These are phyloP conservation scores for Suhomyces chickasaworum DNA, from an alignment of 1,139 yeast genomes.

Conservation along the genomic window DNA sequence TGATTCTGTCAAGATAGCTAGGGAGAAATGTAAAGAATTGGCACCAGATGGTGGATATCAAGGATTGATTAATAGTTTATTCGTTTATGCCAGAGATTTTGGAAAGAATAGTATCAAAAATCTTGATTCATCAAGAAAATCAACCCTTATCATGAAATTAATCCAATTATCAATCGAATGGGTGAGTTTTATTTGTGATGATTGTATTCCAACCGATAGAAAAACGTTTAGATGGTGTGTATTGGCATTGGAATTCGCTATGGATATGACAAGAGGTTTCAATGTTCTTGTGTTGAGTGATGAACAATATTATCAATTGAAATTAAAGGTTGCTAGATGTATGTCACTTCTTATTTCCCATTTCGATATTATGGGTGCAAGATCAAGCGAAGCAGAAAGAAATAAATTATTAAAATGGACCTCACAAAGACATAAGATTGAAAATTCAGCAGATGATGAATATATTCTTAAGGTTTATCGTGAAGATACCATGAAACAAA, in stretches of 20 bases:
- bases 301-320: slow-evolving; percentile 70
- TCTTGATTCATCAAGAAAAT: slow-evolving; percentile 65
- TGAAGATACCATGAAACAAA: slow-evolving; percentile 60
- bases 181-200: slow-evolving; percentile 92
- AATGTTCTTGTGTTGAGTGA: slow-evolving; percentile 81
- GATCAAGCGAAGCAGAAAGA: slow-evolving; percentile 82
- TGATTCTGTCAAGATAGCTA: slow-evolving; percentile 59
- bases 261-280: slow-evolving; percentile 92
- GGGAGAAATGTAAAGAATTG: slow-evolving; percentile 42
- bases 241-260: slow-evolving; percentile 90
- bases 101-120: slow-evolving; percentile 72
- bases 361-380: slow-evolving; percentile 97
- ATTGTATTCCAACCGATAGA: slow-evolving; percentile 88
- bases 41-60: slow-evolving; percentile 57
- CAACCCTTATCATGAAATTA: slow-evolving; percentile 70
- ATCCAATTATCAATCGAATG: slow-evolving; percentile 82
- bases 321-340: slow-evolving; percentile 89
- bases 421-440: slow-evolving; percentile 48
- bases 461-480: slow-evolving; percentile 55
- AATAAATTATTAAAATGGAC: slow-evolving; percentile 55
- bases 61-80: slow-evolving; percentile 75
- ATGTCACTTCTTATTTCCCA: slow-evolving; percentile 92
- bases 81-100: slow-evolving; percentile 80
- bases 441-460: slow-evolving; percentile 63
- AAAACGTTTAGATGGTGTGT: slow-evolving; percentile 97